phyloP scores from a whole-genome alignment of 2,329 filamentous ascomycete genomes.

The Hypoxylon sp. region DNA sequence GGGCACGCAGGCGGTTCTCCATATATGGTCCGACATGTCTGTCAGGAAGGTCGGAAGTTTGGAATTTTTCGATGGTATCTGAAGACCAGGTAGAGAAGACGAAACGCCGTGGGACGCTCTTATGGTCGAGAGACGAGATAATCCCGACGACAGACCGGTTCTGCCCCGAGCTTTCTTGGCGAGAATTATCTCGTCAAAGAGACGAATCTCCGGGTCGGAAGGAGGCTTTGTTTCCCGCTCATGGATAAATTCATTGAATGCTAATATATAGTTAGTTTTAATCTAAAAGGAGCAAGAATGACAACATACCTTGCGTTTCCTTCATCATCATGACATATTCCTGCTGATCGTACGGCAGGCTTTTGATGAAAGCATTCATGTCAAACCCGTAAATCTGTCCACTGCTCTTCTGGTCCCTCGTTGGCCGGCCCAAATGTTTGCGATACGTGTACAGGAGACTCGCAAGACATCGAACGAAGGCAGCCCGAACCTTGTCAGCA shows the following conservation, averaged over 20 bases:
- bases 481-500: slow-evolving; percentile 72
- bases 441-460: slow-evolving; percentile 77
- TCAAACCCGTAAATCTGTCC: slow-evolving; percentile 75
- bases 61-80: slow-evolving; percentile 54
- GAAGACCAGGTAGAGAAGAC: slow-evolving; percentile 57
- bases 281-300: neutral
- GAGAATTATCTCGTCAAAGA: slow-evolving; percentile 88
- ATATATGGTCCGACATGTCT: slow-evolving; percentile 83
- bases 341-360: slow-evolving; percentile 75
- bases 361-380: slow-evolving; percentile 75
- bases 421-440: slow-evolving; percentile 72
- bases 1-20: slow-evolving; percentile 77
- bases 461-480: slow-evolving; percentile 76
- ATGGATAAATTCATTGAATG: slow-evolving; percentile 88
- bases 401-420: slow-evolving; percentile 71
- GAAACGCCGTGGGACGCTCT: slow-evolving; percentile 69
- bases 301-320: slow-evolving; percentile 73
- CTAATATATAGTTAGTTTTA: slow-evolving; percentile 56
- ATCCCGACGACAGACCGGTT: slow-evolving; percentile 74
- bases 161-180: slow-evolving; percentile 80
- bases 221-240: slow-evolving; percentile 78
- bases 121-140: slow-evolving; percentile 73
- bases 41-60: slow-evolving; percentile 74
- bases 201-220: slow-evolving; percentile 75
- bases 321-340: slow-evolving; percentile 75